Base-by-base conservation (phyloP, 345 rosid genomes). In the Moricandia moricandioides region DNA sequence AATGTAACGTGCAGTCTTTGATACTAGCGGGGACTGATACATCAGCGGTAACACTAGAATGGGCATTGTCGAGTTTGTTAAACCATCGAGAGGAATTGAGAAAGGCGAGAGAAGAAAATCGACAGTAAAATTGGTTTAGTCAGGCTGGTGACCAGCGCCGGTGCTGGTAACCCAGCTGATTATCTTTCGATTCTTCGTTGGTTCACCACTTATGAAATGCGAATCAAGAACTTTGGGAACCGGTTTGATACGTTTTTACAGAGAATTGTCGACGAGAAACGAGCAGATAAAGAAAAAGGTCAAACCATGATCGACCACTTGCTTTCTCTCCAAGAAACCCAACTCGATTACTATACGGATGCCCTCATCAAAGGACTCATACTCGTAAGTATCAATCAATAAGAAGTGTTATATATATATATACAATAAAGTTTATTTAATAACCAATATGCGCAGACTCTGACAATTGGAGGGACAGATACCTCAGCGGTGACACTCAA, bases 1-100 rank as follows among this genome's bases (percentile, higher is more conserved):
- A 51, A 21, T 6, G 3, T 11, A 39, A 51, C 57, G 29, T 62
- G 82, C 30, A 85, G 86, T 73, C 43, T 0, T 16, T 83, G 59
- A 56, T 87, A 33, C 14, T 74, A 0, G 90, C 85, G 0, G 90
- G 86, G 35, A 83, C 89, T 0, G 86, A 84, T 49, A 84, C 89
- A 6, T 58, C 85, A 0, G 78, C 88, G 0, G 64, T 81, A 2
- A 78, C 86, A 8, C 18, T 86, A n/a, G 88, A 86, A 76, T 86
- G 86, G 89, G 81, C 82, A n/a, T 47, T 86, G 77, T 60, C 87
- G 5, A 79, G 73, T 4, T 5, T 86, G 8, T 55, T 86, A 14
- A 83, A 84, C 78, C 67, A 83, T 26, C 85, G 75, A 0, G 43
- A 81, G 0, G 52, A 67, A 12, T 16, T 83, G 21, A 55, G 65